Base-by-base conservation (phyloP, 1,284 basidiomycete genomes). In the Porodaedalea pini region DNA sequence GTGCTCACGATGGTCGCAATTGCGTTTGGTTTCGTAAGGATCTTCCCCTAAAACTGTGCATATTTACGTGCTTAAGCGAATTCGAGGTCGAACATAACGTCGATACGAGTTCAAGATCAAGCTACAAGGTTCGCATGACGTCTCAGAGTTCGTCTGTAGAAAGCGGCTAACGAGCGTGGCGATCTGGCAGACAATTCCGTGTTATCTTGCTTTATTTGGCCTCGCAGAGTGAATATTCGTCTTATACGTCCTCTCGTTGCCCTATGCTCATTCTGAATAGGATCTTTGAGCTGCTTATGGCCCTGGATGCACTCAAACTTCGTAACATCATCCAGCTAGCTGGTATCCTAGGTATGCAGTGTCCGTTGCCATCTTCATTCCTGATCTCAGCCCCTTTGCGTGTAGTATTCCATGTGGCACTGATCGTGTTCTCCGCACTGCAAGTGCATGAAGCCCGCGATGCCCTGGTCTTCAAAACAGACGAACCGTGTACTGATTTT, bases 141-240 rank as follows among this genome's bases (percentile, higher is more conserved):
- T 17, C 29, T 31, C 31, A 15, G 7, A 27, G 25, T 25, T 29
- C 19, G n/a, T 29, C 2, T 15, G 4, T 11, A 31, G 29, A 29
- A 47, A 29, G 29, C n/a, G 15, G 25, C 45, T 47, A 15, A 47
- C 25, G 11, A 44, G 21, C 41, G 6, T 44, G 41, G 11, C 13
- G 29, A 47, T 47, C 45, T 25, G 57, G 45, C 54, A 91, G 86
- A 92, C 90, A n/a, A 69, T 92, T 61, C 84, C 90, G 62, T 91
- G 90, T 69, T 92, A 90, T 69, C 80, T 92, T 7, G 87, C 87
- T 2, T 75, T 92, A 11, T 92, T 90, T 69, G 82, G 83, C 36
- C 75, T 92, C n/a, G 88, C 86, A 57, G 88, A 89, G 89, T 88
- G 68, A 54, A 79, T 68, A 59, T 69, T 88, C 13, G 70, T 83